Conservation (phyloP, 2,329 filamentous ascomycete species). For the Verticillium alfalfae region DNA sequence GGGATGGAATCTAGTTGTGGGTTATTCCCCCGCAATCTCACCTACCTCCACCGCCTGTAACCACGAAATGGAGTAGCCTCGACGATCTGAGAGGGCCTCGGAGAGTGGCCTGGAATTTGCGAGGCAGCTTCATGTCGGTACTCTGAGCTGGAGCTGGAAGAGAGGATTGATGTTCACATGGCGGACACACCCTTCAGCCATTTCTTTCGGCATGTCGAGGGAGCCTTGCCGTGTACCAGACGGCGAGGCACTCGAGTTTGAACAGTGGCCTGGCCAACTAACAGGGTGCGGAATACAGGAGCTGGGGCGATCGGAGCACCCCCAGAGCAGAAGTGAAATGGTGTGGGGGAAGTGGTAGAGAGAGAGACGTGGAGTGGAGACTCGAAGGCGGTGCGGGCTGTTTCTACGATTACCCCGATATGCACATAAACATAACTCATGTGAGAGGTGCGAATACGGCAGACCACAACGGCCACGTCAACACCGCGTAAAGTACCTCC, state of each 20-base stretch:
- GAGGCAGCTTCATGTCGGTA: too few relatives aligned
- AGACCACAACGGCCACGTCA: background rate
- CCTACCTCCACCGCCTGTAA: background rate
- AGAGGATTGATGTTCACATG: too few relatives aligned
- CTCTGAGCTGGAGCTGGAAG: too few relatives aligned
- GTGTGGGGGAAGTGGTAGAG: background rate
- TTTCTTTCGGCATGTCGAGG: too few relatives aligned
- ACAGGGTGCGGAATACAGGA: background rate
- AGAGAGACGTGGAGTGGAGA: background rate
- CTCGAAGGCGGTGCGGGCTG: background rate
- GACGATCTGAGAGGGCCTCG: too few relatives aligned
- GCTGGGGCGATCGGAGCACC: background rate
- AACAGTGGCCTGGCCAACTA: too few relatives aligned
- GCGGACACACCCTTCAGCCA: too few relatives aligned
- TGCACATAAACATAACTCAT: background rate
- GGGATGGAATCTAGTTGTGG: background rate
- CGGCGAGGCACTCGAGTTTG: too few relatives aligned
- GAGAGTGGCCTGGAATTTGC: too few relatives aligned
- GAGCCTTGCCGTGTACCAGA: too few relatives aligned
- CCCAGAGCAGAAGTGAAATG: background rate
- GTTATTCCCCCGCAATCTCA: background rate
- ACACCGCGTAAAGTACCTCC: background rate
- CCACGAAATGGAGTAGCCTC: too few relatives aligned
- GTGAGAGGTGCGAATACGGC: background rate
- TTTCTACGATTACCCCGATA: background rate